Percentiles rank a stretch among this genome's conserved stretches.
These are phyloP conservation scores for Ceratobasidium sp. DNA, from an alignment of 1,284 basidiomycete genomes.

Conservation along the genomic window DNA sequence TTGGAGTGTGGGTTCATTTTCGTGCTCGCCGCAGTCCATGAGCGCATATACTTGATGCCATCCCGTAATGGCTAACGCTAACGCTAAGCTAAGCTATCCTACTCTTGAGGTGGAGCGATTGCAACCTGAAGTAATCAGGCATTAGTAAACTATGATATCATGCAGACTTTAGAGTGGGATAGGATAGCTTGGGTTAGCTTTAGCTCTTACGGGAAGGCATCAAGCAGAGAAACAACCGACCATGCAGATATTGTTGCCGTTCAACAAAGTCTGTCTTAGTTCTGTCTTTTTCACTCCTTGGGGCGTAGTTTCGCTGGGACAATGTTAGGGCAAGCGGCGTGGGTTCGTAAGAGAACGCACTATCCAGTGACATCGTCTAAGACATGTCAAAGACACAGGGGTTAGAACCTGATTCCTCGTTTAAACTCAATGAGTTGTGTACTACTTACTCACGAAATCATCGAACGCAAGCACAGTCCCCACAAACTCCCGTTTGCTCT, in stretches of 20 bases:
- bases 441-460: conserved; percentile 97
- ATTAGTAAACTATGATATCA: too few relatives aligned
- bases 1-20: too few relatives aligned
- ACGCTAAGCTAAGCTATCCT: too few relatives aligned
- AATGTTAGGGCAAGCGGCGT: conserved; percentile 20
- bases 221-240: conserved; percentile 64
- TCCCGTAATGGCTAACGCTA: too few relatives aligned
- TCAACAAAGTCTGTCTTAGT: conserved; percentile 91
- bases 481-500: conserved; percentile 94
- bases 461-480: conserved; percentile 98
- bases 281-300: conserved; percentile 85
- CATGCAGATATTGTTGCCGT: conserved; percentile 99
- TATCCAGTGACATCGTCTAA: conserved; percentile 97
- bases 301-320: conserved; percentile 82
- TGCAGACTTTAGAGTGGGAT: too few relatives aligned
- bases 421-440: not conserved
- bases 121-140: too few relatives aligned
- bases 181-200: too few relatives aligned
- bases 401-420: not conserved
- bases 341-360: conserved; percentile 64
- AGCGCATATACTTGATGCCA: too few relatives aligned
- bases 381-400: conserved; percentile 83
- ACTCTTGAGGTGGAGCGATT: too few relatives aligned
- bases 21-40: too few relatives aligned
- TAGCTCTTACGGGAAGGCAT: too few relatives aligned